These are phyloP conservation scores for Coemansia sp. DNA, from an alignment of 192 early-diverging fungal species.

Conservation along the genomic window DNA sequence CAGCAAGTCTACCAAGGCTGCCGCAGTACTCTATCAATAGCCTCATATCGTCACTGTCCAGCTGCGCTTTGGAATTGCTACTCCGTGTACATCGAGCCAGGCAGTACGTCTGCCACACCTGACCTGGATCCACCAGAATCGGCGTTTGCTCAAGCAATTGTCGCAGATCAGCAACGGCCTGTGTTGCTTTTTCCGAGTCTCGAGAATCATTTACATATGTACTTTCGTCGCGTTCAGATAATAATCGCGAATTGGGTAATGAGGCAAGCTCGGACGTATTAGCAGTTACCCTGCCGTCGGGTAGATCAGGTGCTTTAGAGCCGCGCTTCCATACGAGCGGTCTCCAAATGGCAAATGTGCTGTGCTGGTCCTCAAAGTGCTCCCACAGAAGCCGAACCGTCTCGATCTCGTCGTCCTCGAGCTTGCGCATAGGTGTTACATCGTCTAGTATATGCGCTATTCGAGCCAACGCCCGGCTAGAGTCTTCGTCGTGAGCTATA, in stretches of 20 bases:
- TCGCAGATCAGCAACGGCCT: constrained; percentile 8
- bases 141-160: constrained; percentile 6
- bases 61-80: not conserved
- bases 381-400: constrained; percentile 22
- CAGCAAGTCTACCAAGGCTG: constrained; percentile 18
- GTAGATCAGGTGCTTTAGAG: not conserved
- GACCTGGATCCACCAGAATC: constrained; percentile 14
- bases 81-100: not conserved
- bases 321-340: not conserved
- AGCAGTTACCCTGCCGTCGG: not conserved
- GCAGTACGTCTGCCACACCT: constrained; percentile 24
- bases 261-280: not conserved
- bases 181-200: not conserved
- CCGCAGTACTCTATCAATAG: constrained; percentile 18
- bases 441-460: constrained; percentile 12
- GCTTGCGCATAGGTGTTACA: constrained; percentile 11
- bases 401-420: constrained; percentile 19
- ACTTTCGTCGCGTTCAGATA: not conserved
- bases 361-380: constrained; percentile 3
- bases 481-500: constrained; percentile 27
- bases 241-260: not conserved
- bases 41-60: constrained; percentile 2
- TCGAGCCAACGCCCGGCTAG: constrained; percentile 18
- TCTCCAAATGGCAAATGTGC: not conserved
- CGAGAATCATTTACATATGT: constrained; percentile 3